These are phyloP conservation scores for Daldinia eschscholtzii DNA, from an alignment of 2,329 filamentous ascomycete genomes.

Conservation along the genomic window DNA sequence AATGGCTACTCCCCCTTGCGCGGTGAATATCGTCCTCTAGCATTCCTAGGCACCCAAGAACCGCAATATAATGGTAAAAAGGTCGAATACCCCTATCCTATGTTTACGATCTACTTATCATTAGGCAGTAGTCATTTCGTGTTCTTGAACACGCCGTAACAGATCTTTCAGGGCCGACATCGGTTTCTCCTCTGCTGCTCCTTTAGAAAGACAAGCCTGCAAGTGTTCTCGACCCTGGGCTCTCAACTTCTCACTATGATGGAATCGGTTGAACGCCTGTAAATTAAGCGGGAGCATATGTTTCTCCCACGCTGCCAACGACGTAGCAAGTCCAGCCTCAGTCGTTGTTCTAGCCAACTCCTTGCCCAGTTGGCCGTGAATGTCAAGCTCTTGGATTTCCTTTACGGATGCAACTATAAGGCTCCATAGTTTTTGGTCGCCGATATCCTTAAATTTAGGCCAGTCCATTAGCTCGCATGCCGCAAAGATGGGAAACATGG, in stretches of 20 bases:
- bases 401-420: background rate
- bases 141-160: conserved; percentile 19
- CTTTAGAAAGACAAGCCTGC: conserved; percentile 16
- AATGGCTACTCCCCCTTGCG: too few species aligned
- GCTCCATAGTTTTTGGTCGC: background rate
- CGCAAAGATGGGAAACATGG: conserved; percentile 26
- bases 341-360: background rate
- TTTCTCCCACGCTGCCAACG: conserved; percentile 26
- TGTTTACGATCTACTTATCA: background rate
- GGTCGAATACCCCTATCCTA: background rate
- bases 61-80: background rate
- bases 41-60: background rate
- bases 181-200: conserved; percentile 25
- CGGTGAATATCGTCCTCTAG: too few species aligned
- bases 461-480: conserved; percentile 29
- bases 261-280: conserved; percentile 36
- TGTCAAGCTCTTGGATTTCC: conserved; percentile 1
- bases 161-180: conserved; percentile 34
- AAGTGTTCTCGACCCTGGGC: conserved; percentile 28
- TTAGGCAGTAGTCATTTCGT: background rate
- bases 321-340: conserved; percentile 9
- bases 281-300: conserved; percentile 28
- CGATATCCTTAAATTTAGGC: conserved; percentile 23
- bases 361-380: background rate
- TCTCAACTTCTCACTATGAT: conserved; percentile 31